These are phyloP conservation scores for Fulvia fulva DNA, from an alignment of 2,329 filamentous ascomycete species.

Conservation along the genomic window DNA sequence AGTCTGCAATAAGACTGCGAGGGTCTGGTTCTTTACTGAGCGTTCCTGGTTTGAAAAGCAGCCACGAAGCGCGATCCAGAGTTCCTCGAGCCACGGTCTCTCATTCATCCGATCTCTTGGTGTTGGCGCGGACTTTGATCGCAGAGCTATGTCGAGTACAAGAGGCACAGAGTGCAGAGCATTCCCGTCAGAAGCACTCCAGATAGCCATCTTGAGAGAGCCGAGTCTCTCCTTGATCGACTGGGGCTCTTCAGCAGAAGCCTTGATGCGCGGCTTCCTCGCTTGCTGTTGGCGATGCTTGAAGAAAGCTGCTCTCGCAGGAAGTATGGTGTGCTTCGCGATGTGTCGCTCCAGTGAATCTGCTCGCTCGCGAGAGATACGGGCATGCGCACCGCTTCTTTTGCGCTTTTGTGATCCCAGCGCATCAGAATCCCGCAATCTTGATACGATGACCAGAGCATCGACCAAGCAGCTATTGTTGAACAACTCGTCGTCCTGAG, in stretches of 20 bases:
- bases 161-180: constrained; percentile 15
- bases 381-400: constrained; percentile 1
- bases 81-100: constrained; percentile 43
- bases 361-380: not conserved
- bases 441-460: constrained; percentile 17
- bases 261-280: not conserved
- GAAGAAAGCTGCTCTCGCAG: constrained; percentile 38
- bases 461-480: constrained; percentile 25
- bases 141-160: constrained; percentile 41
- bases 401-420: constrained; percentile 20
- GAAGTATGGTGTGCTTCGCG: constrained; percentile 41
- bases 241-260: not conserved
- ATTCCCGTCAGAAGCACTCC: not conserved
- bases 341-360: constrained; percentile 27
- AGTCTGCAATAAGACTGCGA: constrained; percentile 25
- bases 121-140: constrained; percentile 38
- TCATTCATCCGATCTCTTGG: constrained; percentile 39
- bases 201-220: constrained; percentile 3
- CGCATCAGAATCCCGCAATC: not conserved
- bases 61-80: constrained; percentile 37
- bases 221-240: constrained; percentile 9
- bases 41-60: constrained; percentile 24
- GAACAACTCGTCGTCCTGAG: constrained; percentile 27
- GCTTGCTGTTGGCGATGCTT: constrained; percentile 11
- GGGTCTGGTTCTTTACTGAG: constrained; percentile 22